Evolutionary conservation across 2,329 filamentous ascomycete genomes (phyloP).

Genomic region (Leptographium radiaticola): DNA sequence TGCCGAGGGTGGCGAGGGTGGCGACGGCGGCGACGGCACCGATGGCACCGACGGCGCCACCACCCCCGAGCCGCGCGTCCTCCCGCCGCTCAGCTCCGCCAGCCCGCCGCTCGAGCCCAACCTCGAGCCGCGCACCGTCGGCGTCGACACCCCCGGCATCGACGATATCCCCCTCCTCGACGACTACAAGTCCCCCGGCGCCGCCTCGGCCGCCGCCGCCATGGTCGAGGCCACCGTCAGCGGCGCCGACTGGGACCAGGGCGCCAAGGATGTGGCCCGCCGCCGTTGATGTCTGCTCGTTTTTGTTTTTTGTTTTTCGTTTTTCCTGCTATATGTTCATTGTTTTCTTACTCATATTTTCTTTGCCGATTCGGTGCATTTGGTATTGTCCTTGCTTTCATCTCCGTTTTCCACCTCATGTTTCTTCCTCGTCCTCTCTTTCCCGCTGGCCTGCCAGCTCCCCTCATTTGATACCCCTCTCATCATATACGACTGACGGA

Average conservation of each 20-base stretch:
- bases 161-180: constrained; percentile 45
- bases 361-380: too few relatives aligned
- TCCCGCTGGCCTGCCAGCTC: too few relatives aligned
- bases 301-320: too few relatives aligned
- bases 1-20: too few relatives aligned
- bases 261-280: constrained; percentile 30
- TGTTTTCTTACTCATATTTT: too few relatives aligned
- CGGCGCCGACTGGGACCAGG: constrained; percentile 20
- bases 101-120: constrained; percentile 10
- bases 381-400: too few relatives aligned
- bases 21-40: too few relatives aligned
- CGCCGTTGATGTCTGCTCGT: constrained; percentile 19
- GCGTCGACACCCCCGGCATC: constrained; percentile 19
- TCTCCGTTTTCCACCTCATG: too few relatives aligned
- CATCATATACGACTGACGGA: background rate
- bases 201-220: constrained; percentile 3
- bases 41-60: too few relatives aligned
- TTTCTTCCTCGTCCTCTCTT: background rate
- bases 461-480: background rate
- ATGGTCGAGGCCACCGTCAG: constrained; percentile 8
- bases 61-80: too few relatives aligned
- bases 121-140: background rate
- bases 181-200: constrained; percentile 16
- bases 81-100: background rate
- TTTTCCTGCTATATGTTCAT: too few relatives aligned